phyloP scores from a whole-genome alignment of 345 rosid genomes.

The Arabidopsis suecica region DNA sequence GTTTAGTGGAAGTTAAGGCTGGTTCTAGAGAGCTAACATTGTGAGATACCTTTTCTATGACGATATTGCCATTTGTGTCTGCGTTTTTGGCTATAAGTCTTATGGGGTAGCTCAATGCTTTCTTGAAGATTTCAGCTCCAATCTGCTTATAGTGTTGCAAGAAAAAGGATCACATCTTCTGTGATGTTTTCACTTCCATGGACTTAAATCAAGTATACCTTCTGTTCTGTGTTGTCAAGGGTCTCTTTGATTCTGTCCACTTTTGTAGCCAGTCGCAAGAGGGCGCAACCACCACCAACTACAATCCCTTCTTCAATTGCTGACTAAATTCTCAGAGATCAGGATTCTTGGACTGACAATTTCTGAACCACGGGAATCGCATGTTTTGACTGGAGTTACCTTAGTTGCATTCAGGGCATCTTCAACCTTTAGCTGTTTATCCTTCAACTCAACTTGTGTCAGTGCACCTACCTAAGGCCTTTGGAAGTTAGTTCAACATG shows the following conservation, averaged over 20 bases:
- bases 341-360: constrained; percentile 39
- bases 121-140: constrained; percentile 90
- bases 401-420: constrained; percentile 97
- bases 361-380: constrained; percentile 15
- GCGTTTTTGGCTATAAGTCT: constrained; percentile 87
- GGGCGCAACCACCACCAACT: constrained; percentile 91
- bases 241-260: constrained; percentile 66
- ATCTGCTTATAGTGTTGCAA: constrained; percentile 53
- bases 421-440: constrained; percentile 83
- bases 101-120: constrained; percentile 80
- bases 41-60: constrained; percentile 66
- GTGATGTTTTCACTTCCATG: constrained; percentile 5
- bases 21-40: constrained; percentile 11
- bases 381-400: constrained; percentile 51
- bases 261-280: constrained; percentile 74
- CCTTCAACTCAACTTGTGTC: constrained; percentile 88
- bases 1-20: constrained; percentile 6
- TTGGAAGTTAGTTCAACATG: constrained; percentile 29
- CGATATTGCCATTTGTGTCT: constrained; percentile 77
- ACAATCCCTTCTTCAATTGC: constrained; percentile 96
- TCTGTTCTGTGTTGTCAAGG: constrained; percentile 82
- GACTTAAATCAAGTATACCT: constrained; percentile 48
- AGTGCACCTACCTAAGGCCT: constrained; percentile 83
- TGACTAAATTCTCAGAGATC: constrained; percentile 57
- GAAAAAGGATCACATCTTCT: not conserved